phyloP scores from a whole-genome alignment of 371 early-diverging fungal species.

The Zychaea mexicana region DNA sequence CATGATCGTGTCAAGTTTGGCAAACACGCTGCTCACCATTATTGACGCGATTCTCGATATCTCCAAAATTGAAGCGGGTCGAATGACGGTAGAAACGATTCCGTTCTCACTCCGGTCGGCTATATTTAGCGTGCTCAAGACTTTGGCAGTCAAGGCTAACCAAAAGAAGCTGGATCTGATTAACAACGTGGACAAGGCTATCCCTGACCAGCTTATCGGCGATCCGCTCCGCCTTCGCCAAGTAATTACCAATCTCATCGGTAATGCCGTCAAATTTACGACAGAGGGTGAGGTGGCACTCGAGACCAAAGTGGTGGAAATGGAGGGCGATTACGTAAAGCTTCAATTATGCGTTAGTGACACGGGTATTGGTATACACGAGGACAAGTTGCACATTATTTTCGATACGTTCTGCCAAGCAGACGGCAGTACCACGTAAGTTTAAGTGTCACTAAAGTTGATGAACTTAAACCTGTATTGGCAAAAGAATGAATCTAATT shows the following conservation, averaged over 20 bases:
- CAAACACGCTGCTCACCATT: constrained; percentile 64
- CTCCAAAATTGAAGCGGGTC: constrained; percentile 79
- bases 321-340: constrained; percentile 40
- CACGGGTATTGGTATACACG: constrained; percentile 81
- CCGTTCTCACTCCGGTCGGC: constrained; percentile 62
- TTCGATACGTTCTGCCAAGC: constrained; percentile 83
- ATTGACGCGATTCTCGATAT: constrained; percentile 79
- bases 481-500: neutral
- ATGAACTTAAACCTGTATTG: neutral
- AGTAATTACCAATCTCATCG: constrained; percentile 75
- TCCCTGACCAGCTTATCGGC: constrained; percentile 65
- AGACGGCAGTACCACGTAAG: constrained; percentile 68
- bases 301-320: constrained; percentile 33
- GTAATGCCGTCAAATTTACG: constrained; percentile 83
- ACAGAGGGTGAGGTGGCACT: constrained; percentile 64
- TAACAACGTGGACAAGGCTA: constrained; percentile 57
- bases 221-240: constrained; percentile 75
- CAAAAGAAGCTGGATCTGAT: constrained; percentile 61
- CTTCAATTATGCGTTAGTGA: constrained; percentile 72
- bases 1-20: constrained; percentile 65
- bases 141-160: constrained; percentile 59
- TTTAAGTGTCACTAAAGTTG: neutral
- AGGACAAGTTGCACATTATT: constrained; percentile 64
- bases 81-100: constrained; percentile 63
- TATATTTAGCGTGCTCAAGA: constrained; percentile 60